A percentile compares a stretch with the other conserved stretches of the same genome.
phyloP scores from a whole-genome alignment of 2,329 filamentous ascomycete genomes.

The Aspergillus tanneri region DNA sequence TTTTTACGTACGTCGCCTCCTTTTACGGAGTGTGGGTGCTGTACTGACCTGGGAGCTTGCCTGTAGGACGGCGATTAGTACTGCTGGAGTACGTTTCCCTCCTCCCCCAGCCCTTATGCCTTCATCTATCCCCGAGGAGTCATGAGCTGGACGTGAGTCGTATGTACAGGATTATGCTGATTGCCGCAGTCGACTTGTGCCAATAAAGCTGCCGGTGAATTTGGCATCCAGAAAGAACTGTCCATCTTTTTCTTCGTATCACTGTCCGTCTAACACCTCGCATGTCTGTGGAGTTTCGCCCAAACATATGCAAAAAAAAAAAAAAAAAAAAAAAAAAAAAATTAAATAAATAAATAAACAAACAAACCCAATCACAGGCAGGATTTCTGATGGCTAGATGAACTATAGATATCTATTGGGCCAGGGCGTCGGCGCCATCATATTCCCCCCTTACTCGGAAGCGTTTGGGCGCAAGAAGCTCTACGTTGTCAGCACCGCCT shows the following conservation, averaged over 20 bases:
- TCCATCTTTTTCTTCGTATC: slow-evolving; percentile 35
- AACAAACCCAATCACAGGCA: too few species aligned
- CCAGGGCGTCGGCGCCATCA: slow-evolving; percentile 33
- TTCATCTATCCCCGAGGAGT: neutral
- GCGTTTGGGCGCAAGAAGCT: slow-evolving; percentile 40
- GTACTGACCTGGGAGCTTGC: slow-evolving; percentile 14
- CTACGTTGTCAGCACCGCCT: slow-evolving; percentile 32
- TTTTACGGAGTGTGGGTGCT: neutral
- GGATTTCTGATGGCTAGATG: neutral
- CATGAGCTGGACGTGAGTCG: neutral
- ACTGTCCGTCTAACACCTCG: slow-evolving; percentile 6
- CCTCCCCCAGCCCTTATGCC: neutral
- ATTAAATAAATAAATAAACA: too few species aligned
- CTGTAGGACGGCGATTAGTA: slow-evolving; percentile 36
- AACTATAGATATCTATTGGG: slow-evolving; percentile 35
- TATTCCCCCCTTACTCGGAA: slow-evolving; percentile 41
- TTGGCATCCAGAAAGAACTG: slow-evolving; percentile 24
- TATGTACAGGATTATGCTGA: slow-evolving; percentile 6
- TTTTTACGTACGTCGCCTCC: slow-evolving; percentile 31
- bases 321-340: too few species aligned
- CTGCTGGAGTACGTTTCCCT: slow-evolving; percentile 32
- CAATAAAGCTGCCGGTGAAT: slow-evolving; percentile 27
- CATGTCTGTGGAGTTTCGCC: neutral
- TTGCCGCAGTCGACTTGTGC: slow-evolving; percentile 30
- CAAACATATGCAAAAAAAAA: neutral